Evolutionary conservation across 257 asterid species (phyloP).

Genomic region (Nicotiana otophora): DNA sequence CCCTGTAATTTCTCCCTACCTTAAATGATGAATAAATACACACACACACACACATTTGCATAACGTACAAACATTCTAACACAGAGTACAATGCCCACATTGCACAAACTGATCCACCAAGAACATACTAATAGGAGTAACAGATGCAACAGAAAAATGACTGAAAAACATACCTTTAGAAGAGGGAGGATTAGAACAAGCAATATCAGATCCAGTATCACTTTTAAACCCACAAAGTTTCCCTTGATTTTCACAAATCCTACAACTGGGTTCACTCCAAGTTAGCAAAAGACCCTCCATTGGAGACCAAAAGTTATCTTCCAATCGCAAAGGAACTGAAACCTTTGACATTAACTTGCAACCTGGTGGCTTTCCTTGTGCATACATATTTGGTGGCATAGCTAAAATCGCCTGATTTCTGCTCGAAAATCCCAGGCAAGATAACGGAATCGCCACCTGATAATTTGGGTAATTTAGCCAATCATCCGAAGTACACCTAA

Average conservation of each 20-base stretch:
- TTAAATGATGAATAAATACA: no score
- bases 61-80: neutral
- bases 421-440: constrained; percentile 37
- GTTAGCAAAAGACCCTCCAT: constrained; percentile 46
- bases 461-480: constrained; percentile 5
- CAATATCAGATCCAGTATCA: constrained; percentile 27
- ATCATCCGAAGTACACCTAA: constrained; percentile 26
- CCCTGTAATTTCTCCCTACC: no score
- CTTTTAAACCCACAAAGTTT: constrained; percentile 41
- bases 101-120: neutral
- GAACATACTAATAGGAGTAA: neutral
- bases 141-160: neutral
- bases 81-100: neutral
- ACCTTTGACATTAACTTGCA: constrained; percentile 36
- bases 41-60: neutral
- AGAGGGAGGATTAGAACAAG: constrained; percentile 35
- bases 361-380: constrained; percentile 17
- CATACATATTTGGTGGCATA: constrained; percentile 6
- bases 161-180: constrained; percentile 29
- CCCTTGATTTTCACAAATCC: constrained; percentile 39
- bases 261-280: constrained; percentile 47
- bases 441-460: constrained; percentile 22
- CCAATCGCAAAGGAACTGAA: constrained; percentile 35
- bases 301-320: constrained; percentile 29
- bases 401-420: constrained; percentile 42